Conservation (phyloP, 177 flowering plant genomes). For the Tripterygium wilfordii region DNA sequence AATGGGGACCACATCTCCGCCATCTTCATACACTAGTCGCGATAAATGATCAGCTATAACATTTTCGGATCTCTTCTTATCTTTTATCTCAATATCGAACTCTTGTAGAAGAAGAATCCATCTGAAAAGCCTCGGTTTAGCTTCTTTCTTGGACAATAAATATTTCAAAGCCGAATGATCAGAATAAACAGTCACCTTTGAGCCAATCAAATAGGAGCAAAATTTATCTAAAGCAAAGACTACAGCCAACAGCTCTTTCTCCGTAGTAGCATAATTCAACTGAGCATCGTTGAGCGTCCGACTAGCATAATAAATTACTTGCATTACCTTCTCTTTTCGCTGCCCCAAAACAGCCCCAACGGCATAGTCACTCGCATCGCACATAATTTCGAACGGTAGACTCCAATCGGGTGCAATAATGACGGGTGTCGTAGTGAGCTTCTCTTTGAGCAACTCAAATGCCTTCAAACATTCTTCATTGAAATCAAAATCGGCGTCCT, state of each 20-base stretch:
- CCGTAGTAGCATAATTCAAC: background rate
- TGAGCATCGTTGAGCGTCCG: background rate
- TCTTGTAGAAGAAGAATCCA: background rate
- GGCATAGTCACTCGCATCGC: background rate
- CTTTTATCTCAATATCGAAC: background rate
- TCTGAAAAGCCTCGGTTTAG: background rate
- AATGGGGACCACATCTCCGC: background rate
- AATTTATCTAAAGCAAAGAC: background rate
- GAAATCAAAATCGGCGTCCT: slow-evolving; percentile 5
- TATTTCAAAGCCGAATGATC: slow-evolving; percentile 8
- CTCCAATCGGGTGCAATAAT: background rate
- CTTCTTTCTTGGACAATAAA: slow-evolving; percentile 2
- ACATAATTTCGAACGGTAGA: background rate
- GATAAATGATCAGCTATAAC: slow-evolving; percentile 4
- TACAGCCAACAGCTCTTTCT: background rate
- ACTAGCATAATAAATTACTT: background rate
- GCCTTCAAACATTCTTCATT: background rate
- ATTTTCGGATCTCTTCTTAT: slow-evolving; percentile 4
- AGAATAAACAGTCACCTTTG: slow-evolving; percentile 5
- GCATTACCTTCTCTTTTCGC: background rate
- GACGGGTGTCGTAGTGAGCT: background rate
- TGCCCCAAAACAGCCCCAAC: background rate
- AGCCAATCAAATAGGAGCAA: slow-evolving; percentile 2
- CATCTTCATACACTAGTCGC: background rate
- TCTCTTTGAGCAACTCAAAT: background rate